A percentile compares a stretch with the other conserved stretches of the same genome.
These are phyloP conservation scores for Penicillium flavigenum DNA, from an alignment of 495 filamentous ascomycete species.

Conservation along the genomic window DNA sequence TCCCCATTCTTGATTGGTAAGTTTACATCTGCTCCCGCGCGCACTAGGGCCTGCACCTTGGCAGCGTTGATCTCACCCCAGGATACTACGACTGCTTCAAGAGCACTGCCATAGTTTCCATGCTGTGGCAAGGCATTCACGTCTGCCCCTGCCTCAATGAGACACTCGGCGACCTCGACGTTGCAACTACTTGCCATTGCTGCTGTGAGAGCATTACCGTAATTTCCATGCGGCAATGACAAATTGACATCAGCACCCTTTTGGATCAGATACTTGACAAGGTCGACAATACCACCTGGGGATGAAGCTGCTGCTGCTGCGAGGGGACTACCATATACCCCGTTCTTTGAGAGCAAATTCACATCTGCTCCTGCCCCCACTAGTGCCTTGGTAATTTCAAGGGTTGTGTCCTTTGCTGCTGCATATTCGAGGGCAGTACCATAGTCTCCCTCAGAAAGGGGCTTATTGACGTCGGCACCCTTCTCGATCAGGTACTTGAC, in stretches of 20 bases:
- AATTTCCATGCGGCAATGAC: background rate
- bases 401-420: constrained; percentile 8
- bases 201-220: no score
- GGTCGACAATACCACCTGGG: constrained; percentile 4
- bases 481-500: constrained; percentile 29
- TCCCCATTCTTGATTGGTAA: constrained; percentile 10
- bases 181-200: no score
- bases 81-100: constrained; percentile 22
- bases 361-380: constrained; percentile 32
- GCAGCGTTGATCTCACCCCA: constrained; percentile 12
- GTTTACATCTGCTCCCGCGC: constrained; percentile 32
- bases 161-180: no score
- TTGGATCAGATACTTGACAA: constrained; percentile 25
- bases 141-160: no score
- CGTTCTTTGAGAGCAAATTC: constrained; percentile 21
- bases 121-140: background rate
- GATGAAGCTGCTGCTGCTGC: constrained; percentile 9
- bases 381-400: constrained; percentile 17
- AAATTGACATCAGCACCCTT: constrained; percentile 33
- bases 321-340: constrained; percentile 20
- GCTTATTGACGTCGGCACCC: constrained; percentile 29
- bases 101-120: constrained; percentile 19
- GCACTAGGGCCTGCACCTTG: constrained; percentile 16
- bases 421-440: constrained; percentile 26
- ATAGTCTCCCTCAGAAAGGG: constrained; percentile 16